phyloP scores from a whole-genome alignment of 331 rosid species.

The Telfairia occidentalis region DNA sequence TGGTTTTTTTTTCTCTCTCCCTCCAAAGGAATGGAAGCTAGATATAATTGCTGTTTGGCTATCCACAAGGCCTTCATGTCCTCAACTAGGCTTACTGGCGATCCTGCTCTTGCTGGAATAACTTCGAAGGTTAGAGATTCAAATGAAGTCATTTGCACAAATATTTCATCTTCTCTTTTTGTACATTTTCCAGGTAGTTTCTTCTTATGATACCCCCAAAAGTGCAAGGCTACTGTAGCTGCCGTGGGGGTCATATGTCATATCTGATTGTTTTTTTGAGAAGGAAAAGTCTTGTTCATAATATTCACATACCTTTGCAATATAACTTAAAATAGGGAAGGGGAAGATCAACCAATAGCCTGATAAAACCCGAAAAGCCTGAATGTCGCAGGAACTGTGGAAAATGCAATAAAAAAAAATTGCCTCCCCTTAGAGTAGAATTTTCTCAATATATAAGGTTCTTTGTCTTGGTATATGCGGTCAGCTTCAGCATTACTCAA shows the following conservation, averaged over 20 bases:
- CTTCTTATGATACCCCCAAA: background rate
- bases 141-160: background rate
- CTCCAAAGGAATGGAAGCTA: constrained; percentile 88
- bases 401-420: too few species aligned
- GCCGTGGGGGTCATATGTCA: background rate
- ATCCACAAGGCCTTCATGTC: constrained; percentile 40
- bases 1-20: constrained; percentile 9
- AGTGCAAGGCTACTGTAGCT: background rate
- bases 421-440: too few species aligned
- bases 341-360: background rate
- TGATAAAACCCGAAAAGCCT: background rate
- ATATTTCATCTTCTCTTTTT: background rate
- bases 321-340: background rate
- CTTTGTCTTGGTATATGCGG: background rate
- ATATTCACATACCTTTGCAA: background rate
- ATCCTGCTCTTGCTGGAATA: constrained; percentile 44
- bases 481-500: too few species aligned
- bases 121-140: constrained; percentile 45
- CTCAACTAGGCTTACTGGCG: constrained; percentile 40
- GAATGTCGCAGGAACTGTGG: too few species aligned
- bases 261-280: background rate
- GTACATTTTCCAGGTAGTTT: background rate
- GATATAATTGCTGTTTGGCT: constrained; percentile 66
- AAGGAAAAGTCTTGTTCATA: background rate
- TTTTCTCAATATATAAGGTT: background rate